These are phyloP conservation scores for Nephelium lappaceum DNA, from an alignment of 345 rosid genomes.

Conservation along the genomic window DNA sequence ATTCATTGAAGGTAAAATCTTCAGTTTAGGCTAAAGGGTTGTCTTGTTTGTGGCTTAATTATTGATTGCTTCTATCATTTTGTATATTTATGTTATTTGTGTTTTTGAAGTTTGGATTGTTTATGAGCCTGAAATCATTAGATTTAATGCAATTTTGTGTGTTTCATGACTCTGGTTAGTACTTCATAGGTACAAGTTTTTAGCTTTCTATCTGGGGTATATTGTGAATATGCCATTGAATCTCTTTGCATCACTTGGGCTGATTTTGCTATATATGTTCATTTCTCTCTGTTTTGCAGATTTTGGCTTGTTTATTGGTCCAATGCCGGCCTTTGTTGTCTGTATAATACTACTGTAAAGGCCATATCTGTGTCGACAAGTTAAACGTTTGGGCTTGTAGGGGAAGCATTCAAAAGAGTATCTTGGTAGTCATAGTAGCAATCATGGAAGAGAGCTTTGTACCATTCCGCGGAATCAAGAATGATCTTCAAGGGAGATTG, in stretches of 20 bases:
- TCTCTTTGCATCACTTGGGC: constrained; percentile 2
- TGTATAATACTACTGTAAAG: not conserved
- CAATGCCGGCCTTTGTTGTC: constrained; percentile 13
- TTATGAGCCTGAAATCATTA: not conserved
- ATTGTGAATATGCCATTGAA: constrained; percentile 1
- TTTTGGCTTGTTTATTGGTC: constrained; percentile 15
- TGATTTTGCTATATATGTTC: constrained; percentile 11
- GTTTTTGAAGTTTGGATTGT: constrained; percentile 10
- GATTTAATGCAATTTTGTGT: constrained; percentile 11
- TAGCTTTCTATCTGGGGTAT: not conserved
- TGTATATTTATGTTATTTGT: not conserved
- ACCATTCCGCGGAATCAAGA: constrained; percentile 83
- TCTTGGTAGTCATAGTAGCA: constrained; percentile 14
- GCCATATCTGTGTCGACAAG: constrained; percentile 18
- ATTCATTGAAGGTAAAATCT: constrained; percentile 36
- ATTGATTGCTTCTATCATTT: constrained; percentile 2
- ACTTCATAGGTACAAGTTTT: not conserved
- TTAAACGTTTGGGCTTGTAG: not conserved
- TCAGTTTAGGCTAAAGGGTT: constrained; percentile 20
- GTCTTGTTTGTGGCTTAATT: constrained; percentile 11
- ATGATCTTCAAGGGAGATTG: constrained; percentile 75
- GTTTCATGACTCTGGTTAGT: constrained; percentile 8
- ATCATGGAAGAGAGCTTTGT: constrained; percentile 88
- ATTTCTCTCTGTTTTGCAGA: constrained; percentile 7
- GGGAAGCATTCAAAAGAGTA: constrained; percentile 22